Conservation (phyloP, 2,329 filamentous ascomycete genomes). For the Arthrinium phaeospermum region DNA sequence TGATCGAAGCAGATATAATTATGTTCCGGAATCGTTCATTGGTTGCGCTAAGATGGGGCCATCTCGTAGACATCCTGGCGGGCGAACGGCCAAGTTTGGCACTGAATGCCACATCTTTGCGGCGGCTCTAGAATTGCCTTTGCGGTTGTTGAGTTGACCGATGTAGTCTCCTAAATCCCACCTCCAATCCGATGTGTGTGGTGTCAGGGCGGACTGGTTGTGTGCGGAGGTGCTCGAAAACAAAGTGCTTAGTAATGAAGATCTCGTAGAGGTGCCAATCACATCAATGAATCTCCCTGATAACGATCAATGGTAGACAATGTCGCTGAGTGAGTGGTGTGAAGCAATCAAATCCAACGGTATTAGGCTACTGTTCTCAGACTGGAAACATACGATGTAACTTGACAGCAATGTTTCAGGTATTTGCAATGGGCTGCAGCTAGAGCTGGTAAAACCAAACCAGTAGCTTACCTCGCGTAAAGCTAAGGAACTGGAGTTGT, state of each 20-base stretch:
- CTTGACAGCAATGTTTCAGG: neutral
- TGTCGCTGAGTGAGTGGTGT: neutral
- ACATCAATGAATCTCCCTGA: conserved; percentile 38
- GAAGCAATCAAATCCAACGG: conserved; percentile 33
- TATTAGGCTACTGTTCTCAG: conserved; percentile 40
- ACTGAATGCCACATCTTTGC: neutral
- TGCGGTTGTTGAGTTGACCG: conserved; percentile 27
- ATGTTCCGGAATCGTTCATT: neutral
- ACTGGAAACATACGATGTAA: conserved; percentile 2
- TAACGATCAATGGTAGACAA: neutral
- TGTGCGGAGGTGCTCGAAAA: conserved; percentile 23
- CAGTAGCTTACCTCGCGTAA: neutral
- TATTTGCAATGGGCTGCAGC: neutral
- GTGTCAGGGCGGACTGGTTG: conserved; percentile 18
- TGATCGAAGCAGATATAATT: neutral
- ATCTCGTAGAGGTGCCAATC: conserved; percentile 28
- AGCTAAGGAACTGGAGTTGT: neutral
- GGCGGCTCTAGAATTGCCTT: conserved; percentile 15
- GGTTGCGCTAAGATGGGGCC: neutral
- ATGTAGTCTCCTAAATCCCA: conserved; percentile 26
- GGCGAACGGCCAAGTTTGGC: neutral
- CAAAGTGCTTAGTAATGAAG: conserved; percentile 24
- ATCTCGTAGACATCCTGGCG: neutral
- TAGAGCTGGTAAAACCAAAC: neutral
- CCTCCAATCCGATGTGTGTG: conserved; percentile 22